Base-by-base conservation (phyloP, 2,329 filamentous ascomycete genomes). In the Samsoniella hepiali region DNA sequence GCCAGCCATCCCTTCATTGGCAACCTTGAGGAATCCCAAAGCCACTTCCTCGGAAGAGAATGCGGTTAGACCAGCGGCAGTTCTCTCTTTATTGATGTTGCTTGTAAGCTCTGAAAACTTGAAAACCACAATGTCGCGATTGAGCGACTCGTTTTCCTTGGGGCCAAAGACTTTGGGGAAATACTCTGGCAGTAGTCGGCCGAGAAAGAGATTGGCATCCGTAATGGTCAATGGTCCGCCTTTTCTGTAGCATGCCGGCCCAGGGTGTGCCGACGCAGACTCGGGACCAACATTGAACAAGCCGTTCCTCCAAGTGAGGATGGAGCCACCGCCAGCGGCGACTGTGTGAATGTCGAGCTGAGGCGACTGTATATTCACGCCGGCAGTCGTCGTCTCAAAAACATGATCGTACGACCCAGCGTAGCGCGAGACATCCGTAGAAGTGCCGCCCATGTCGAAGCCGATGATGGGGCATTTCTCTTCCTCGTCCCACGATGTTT, bases 321-420 rank as follows among this genome's bases (percentile, higher is more conserved):
- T 80, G 1, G 85, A 89, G n/a, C 88, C 88, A 65, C 90, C 90
- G 22, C 90, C 89, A 7, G 90, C 89, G 31, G 90, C 90, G 5
- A 93, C 89, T 1, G 91, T 94, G 72, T 91, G 91, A 72, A 94
- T 93, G 68, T 93, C 90, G 1, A 93, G 82, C 71, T 93, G 90
- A 0, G 91, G 90, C 1, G 87, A 89, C 66, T 93, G 90, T 11
- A 93, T 91, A 1, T 89, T 88, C 1, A 93, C 86, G 13, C 90
- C 91, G 0, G 91, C 90, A 0, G 89, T 92, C 0, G 88, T 91
- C 0, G 89, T 91, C 70, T 92, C 90, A 65, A 93, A 91, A 0
- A 78, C 72, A 54, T 79, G 76, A 34, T 78, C 77, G 38, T 76
- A 76, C 2, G 72, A 71, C 1, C 78, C 77, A 3, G 72, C 87